Percentiles rank a stretch among this genome's conserved stretches.
phyloP scores from a whole-genome alignment of 805 yeast species.

The Blastobotrys chiropterorum region DNA sequence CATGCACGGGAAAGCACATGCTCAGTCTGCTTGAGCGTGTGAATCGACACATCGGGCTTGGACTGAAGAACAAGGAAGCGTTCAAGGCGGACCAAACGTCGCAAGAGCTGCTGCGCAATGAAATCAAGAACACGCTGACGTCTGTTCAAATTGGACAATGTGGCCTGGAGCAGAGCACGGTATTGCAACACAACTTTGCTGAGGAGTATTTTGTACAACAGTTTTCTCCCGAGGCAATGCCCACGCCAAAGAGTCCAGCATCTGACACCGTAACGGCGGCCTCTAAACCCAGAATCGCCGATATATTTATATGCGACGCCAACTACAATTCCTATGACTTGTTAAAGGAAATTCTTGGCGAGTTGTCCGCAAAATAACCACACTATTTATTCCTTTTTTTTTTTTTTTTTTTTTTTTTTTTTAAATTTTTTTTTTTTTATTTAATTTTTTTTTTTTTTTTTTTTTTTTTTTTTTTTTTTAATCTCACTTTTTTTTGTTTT shows the following conservation, averaged over 20 bases:
- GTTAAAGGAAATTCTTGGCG: not conserved
- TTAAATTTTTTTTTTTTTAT: too few relatives aligned
- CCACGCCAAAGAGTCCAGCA: not conserved
- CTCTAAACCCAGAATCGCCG: not conserved
- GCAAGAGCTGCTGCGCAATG: not conserved
- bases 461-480: too few relatives aligned
- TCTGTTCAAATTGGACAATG: not conserved
- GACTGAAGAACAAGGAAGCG: not conserved
- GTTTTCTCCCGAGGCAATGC: not conserved
- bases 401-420: too few relatives aligned
- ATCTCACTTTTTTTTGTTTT: not conserved
- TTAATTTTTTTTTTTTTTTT: too few relatives aligned
- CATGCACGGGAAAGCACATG: not conserved
- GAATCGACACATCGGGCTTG: not conserved
- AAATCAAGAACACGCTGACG: not conserved
- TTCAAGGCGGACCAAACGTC: not conserved
- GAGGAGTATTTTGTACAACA: not conserved
- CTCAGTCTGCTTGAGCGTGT: not conserved
- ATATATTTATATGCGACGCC: not conserved
- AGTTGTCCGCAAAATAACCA: not conserved
- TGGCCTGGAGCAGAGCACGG: not conserved
- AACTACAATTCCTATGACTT: not conserved
- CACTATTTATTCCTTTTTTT: too few relatives aligned
- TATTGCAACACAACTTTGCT: not conserved
- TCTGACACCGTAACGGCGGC: too few relatives aligned